Evolutionary conservation across 192 early-diverging fungal species (phyloP).

Genomic region (Diversispora eburnea): DNA sequence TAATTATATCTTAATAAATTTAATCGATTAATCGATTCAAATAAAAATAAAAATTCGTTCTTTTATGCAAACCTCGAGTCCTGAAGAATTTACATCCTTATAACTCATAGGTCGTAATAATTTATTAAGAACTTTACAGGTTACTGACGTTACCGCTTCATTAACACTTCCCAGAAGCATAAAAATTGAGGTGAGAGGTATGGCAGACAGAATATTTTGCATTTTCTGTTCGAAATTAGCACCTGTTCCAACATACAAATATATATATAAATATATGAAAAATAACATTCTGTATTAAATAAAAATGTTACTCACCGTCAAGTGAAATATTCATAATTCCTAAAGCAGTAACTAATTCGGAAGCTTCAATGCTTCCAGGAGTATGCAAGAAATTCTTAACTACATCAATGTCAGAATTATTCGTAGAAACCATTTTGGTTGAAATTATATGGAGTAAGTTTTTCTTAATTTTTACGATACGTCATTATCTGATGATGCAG

Average conservation of each 20-base stretch:
- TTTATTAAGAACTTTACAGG: slow-evolving; percentile 35
- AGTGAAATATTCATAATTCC: slow-evolving; percentile 7
- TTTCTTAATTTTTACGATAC: too few species aligned
- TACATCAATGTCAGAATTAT: slow-evolving; percentile 5
- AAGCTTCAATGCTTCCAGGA: not conserved
- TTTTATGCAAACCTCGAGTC: slow-evolving; percentile 26
- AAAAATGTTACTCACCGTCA: not conserved
- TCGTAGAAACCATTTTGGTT: too few species aligned
- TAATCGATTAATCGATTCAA: not conserved
- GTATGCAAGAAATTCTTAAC: not conserved
- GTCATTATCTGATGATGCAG: too few species aligned
- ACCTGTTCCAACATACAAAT: not conserved
- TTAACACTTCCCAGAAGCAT: slow-evolving; percentile 13
- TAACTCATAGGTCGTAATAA: slow-evolving; percentile 33
- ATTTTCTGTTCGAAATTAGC: not conserved
- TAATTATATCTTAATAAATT: not conserved
- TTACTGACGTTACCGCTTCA: slow-evolving; percentile 14
- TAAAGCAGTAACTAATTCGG: slow-evolving; percentile 4
- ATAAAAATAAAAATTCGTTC: slow-evolving; percentile 4
- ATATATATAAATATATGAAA: not conserved
- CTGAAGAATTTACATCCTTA: slow-evolving; percentile 5
- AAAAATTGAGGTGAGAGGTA: slow-evolving; percentile 31
- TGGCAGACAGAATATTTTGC: slow-evolving; percentile 4
- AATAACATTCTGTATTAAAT: not conserved
- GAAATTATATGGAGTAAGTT: too few species aligned